Base-by-base conservation (phyloP, 1,284 basidiomycete species). In the Ganoderma lucidum region DNA sequence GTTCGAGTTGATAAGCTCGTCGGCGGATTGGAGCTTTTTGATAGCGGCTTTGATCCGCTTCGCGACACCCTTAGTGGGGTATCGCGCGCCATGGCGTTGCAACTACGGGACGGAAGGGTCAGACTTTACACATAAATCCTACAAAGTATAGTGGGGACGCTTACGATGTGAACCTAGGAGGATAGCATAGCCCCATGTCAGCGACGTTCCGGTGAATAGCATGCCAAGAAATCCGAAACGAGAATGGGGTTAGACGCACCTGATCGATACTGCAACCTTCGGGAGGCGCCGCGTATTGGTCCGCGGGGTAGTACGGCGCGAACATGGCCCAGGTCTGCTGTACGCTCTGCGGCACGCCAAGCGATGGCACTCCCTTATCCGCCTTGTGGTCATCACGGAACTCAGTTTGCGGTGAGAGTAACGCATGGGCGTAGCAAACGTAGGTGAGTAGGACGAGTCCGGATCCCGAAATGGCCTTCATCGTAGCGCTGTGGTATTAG, bases 21-120 rank as follows among this genome's bases (percentile, higher is more conserved):
- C 70, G 2, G 83, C 89, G 1, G 81, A 76, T 66, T 86, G 76
- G 0, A 93, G 80, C 73, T 91, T 92, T 9, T 74, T 71, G 6
- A 93, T 73, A 0, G 90, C 86, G 0, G 77, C 68, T 41, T 81
- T 68, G n/a, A 95, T 91, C 2, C 74, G 73, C 15, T 76, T 75
- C 0, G 83, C 79, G 0, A 89, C 85, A 8, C 82, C 81, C 0
- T 78, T 75, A 0, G 94, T 95, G 0, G 95, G 96, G 73, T 87
- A 96, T 41, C 96, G 86, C 1, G 93, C 90, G 0, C 94, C 93
- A 75, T 97, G 96, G 10, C 95, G 84, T 80, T 96, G 92, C 23
- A 97, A 81, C 94, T 96, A n/a, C 14, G 32, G 32, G 17, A 48
- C 8, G 19, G 35, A 12, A 9, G 9, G 14, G 17, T 63, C 37